These are phyloP conservation scores for Luffa aegyptiaca DNA, from an alignment of 306 rosid genomes.

Conservation along the genomic window DNA sequence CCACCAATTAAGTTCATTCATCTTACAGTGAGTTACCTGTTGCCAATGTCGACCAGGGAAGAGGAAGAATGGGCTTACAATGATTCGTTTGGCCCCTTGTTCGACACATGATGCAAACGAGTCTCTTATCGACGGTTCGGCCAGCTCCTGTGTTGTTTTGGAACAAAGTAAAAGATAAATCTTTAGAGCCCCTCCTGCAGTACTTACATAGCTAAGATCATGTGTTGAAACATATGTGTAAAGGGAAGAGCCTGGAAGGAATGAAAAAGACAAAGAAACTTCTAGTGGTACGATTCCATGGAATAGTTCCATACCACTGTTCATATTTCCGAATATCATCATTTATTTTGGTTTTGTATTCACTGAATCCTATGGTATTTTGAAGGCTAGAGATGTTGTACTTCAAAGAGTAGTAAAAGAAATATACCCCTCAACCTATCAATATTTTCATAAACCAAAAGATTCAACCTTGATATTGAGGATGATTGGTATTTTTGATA, in stretches of 20 bases:
- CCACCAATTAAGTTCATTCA: background rate
- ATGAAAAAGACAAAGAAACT: background rate
- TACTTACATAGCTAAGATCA: background rate
- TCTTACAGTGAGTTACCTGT: slow-evolving; percentile 37
- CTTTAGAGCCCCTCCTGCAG: background rate
- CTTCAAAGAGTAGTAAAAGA: background rate
- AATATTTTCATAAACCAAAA: too few species aligned
- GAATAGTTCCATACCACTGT: background rate
- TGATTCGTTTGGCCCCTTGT: slow-evolving; percentile 56
- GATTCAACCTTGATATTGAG: background rate
- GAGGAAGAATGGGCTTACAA: slow-evolving; percentile 82
- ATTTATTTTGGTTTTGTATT: background rate
- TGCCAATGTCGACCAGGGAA: slow-evolving; percentile 88
- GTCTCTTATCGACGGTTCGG: slow-evolving; percentile 66
- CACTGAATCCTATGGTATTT: background rate
- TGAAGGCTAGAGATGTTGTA: background rate
- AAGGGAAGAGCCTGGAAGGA: background rate
- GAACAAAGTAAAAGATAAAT: background rate
- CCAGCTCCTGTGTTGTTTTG: slow-evolving; percentile 52
- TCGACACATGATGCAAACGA: slow-evolving; percentile 54
- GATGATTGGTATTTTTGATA: background rate
- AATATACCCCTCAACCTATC: background rate
- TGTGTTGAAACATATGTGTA: background rate
- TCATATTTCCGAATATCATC: background rate
- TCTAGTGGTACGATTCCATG: background rate